Evolutionary conservation across 345 rosid genomes (phyloP), one percentile per base, ranked within the genome.

Genomic region (Raphanus sativus): DNA sequence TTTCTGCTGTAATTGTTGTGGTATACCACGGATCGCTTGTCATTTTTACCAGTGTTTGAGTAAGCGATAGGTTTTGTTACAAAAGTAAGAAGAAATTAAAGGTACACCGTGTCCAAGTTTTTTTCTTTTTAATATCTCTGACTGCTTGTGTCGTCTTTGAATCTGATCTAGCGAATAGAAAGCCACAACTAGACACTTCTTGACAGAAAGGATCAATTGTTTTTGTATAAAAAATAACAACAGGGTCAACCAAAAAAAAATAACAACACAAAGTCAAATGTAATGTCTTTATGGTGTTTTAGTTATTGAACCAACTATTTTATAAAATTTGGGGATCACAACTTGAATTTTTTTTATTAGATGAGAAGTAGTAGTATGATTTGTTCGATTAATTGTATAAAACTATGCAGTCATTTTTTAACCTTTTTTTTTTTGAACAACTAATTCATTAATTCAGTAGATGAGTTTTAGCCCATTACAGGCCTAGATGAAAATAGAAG

Each of bases 21-120:
- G 13, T 50, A 64, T 26, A 60, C 75, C 38, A 25, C 9, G 58
- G 29, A 59, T 13, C 12, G 59, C 8, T 61, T 62, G 38, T 17
- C 68, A 28, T 16, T 21, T 32, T 17, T 12, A 40, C 28, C 58
- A n/a, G 28, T 58, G 26, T 36, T 63, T 5, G 28, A 63, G 25
- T 54, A 26, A 64, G 9, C 29, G 71, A 65, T 38, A 55, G 25
- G 56, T 55, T 29, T 25, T 25, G 64, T 2, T 65, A 74, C 70
- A 65, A 10, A 34, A n/a, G 36, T 52, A 34, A 21, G 13, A 42
- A 36, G 4, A 17, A 6, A 64, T 48, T 15, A 28, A 17, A 30
- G 9, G 24, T 11, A 62, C 16, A 62, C 21, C 34, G 48, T 13
- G 6, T 52, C 7, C 13, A 56, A 75, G 34, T 58, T 60, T 59